phyloP scores from a whole-genome alignment of 371 early-diverging fungal genomes.

The Rhizopus sp. region DNA sequence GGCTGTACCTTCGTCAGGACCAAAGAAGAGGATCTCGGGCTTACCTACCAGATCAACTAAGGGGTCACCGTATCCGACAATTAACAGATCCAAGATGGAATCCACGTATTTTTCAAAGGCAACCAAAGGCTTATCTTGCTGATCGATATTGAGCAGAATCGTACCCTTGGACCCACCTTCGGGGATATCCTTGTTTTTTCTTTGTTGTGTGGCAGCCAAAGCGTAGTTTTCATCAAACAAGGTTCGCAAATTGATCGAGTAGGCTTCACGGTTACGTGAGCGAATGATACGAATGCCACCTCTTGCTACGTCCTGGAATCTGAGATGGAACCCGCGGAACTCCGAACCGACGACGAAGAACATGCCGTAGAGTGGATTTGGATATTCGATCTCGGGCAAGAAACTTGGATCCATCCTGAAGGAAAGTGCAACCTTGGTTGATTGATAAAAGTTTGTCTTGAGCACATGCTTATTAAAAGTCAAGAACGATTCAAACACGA shows the following conservation, averaged over 20 bases:
- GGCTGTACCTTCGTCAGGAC: conserved; percentile 98
- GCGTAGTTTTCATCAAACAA: conserved; percentile 98
- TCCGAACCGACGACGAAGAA: conserved; percentile 97
- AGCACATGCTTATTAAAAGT: conserved; percentile 96
- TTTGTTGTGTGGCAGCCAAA: conserved; percentile 95
- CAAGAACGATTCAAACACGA: conserved; percentile 94
- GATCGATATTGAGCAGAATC: conserved; percentile 88
- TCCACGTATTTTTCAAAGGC: conserved; percentile 99
- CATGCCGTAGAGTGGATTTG: conserved; percentile 90
- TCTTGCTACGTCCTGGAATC: conserved; percentile 97
- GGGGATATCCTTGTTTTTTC: conserved; percentile 99
- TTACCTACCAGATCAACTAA: conserved; percentile 89
- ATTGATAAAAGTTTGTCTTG: conserved; percentile 99
- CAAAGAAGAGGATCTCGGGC: conserved; percentile 97
- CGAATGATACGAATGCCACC: conserved; percentile 98
- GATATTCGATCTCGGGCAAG: conserved; percentile 95
- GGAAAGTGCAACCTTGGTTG: conserved; percentile 97
- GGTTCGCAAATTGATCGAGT: conserved; percentile 94
- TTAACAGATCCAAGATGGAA: conserved; percentile 88
- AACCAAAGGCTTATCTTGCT: conserved; percentile 94
- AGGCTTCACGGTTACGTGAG: conserved; percentile 95
- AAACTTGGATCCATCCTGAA: conserved; percentile 95
- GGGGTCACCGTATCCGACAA: conserved; percentile 90
- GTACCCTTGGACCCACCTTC: conserved; percentile 99
- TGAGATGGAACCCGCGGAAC: conserved; percentile 98